Evolutionary conservation across 2,329 filamentous ascomycete genomes (phyloP), one percentile per base, ranked within the genome.

Genomic region (Exophiala mesophila): DNA sequence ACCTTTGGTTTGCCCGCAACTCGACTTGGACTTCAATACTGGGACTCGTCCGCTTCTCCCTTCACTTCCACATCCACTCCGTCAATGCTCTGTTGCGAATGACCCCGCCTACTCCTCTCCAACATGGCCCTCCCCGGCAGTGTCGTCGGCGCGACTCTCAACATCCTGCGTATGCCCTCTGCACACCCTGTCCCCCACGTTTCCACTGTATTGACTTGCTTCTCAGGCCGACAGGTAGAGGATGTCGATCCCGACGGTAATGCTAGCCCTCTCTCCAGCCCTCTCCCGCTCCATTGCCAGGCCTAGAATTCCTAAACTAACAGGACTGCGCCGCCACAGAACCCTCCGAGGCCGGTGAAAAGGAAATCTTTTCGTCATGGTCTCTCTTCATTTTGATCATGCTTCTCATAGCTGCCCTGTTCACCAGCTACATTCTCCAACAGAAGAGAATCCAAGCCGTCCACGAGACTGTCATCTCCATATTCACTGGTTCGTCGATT

Each of bases 391-490:
- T 98, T 60, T 80, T 94, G 57, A 95, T 98, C 57, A 78, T 88
- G 70, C 80, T 98, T 57, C 81, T 98, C 58, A 95, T 97, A 55
- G 78, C 85, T 54, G 90, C 92, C 50, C 86, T 98, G 57, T 94
- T 97, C 66, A 94, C 88, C 32, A 96, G 89, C 73, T 98, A 98
- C 69, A 84, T 94, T 55, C 77, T 98, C 48, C 90, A 97, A 67
- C 87, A 92, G 69, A 89, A 87, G 68, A 96, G 94, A 70, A 89
- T 98, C 43, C 92, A 96, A 59, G 92, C 92, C 19, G 84, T 98
- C 41, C 92, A 98, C 66, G 92, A 98, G 71, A 98, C 92, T 2
- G 92, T 97, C 57, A 82, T 98, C 50, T 97, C 90, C 49, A 98
- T 98, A 63, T 97, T 98, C 70, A 89, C 88, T 44, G 88, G 88